Evolutionary conservation across 2,329 filamentous ascomycete species (phyloP).

Genomic region (Dichotomopilus funicola): DNA sequence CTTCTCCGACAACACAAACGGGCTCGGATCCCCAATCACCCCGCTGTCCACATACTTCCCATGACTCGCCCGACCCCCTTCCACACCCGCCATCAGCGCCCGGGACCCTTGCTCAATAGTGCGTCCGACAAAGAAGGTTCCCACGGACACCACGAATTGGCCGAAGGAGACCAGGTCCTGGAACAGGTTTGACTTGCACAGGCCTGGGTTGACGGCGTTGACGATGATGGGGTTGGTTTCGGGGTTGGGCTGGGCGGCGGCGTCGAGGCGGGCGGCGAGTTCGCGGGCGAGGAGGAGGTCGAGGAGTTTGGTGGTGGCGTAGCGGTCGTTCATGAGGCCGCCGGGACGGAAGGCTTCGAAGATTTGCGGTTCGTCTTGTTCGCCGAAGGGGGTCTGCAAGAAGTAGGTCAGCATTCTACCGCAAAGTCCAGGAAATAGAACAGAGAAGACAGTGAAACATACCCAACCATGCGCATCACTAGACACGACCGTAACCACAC

Average conservation of each 20-base stretch:
- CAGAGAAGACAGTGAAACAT: background rate
- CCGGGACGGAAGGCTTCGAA: conserved; percentile 25
- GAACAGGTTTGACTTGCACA: conserved; percentile 24
- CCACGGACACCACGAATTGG: background rate
- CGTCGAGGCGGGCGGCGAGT: conserved; percentile 31
- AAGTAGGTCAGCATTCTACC: conserved; percentile 13
- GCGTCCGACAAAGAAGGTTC: conserved; percentile 5
- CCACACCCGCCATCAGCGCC: conserved; percentile 24
- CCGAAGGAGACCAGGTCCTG: background rate
- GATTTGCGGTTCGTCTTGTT: conserved; percentile 27
- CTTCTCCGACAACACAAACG: conserved; percentile 32
- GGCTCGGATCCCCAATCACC: conserved; percentile 24
- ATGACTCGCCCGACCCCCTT: conserved; percentile 29
- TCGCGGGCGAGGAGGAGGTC: conserved; percentile 16
- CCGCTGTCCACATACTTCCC: conserved; percentile 37
- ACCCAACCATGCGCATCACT: conserved; percentile 34
- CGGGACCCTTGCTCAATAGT: conserved; percentile 15
- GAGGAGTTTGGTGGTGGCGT: conserved; percentile 16
- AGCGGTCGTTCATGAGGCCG: conserved; percentile 26
- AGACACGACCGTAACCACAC: conserved; percentile 34
- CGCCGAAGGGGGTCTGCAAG: conserved; percentile 31
- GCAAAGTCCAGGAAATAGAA: background rate
- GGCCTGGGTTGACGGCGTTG: conserved; percentile 28
- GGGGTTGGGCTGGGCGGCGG: background rate
- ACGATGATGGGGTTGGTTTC: conserved; percentile 31